Evolutionary conservation across 257 asterid genomes (phyloP).

Genomic region (Thymus quinquecostatus): DNA sequence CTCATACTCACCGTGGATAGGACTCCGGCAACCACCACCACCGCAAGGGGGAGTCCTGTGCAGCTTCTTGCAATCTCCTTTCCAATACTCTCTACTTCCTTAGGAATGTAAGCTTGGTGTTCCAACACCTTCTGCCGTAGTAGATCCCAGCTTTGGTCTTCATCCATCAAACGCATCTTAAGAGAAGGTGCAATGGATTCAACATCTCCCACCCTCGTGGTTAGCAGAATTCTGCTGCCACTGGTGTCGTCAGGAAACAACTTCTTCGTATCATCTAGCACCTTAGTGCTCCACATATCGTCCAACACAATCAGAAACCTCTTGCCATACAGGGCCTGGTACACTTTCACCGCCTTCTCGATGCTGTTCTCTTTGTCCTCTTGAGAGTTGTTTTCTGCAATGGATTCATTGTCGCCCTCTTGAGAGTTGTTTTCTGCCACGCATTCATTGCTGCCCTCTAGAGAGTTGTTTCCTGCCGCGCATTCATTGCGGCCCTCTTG

Average conservation of each 20-base stretch:
- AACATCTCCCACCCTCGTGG: constrained; percentile 8
- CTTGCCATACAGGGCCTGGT: too few species aligned
- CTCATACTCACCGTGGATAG: not conserved
- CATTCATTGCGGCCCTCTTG: too few species aligned
- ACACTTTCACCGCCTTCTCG: not conserved
- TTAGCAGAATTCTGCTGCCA: constrained; percentile 24
- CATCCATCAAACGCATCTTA: constrained; percentile 17
- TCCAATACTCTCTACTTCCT: not conserved
- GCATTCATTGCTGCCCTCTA: too few species aligned
- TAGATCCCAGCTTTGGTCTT: constrained; percentile 9
- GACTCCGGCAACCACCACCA: constrained; percentile 23
- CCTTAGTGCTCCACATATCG: constrained; percentile 17
- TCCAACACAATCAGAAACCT: not conserved
- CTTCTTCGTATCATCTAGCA: not conserved
- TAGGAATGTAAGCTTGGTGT: not conserved
- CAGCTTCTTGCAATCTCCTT: constrained; percentile 23
- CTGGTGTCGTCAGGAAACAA: not conserved
- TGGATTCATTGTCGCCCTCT: too few species aligned
- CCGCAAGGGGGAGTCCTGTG: constrained; percentile 27
- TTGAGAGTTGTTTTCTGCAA: too few species aligned
- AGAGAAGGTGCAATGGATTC: not conserved
- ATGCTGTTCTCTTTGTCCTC: not conserved
- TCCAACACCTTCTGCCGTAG: not conserved
- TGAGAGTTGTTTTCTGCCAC: too few species aligned
- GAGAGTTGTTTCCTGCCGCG: too few species aligned